Evolutionary conservation across 768 basidiomycete species (phyloP).

Genomic region (Hortiboletus campestris): DNA sequence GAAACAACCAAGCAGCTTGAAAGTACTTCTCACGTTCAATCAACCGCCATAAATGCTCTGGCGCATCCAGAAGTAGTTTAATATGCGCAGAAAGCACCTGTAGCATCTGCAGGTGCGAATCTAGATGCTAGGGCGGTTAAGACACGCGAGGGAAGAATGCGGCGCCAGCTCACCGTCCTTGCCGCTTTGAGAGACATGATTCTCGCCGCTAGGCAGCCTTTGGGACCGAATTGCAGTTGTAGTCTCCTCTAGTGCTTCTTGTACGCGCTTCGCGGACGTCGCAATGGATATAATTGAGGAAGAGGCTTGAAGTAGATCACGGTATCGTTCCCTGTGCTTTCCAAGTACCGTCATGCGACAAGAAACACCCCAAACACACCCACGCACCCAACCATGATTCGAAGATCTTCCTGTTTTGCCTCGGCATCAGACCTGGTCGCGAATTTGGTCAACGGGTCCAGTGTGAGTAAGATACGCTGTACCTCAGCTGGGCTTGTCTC

Average conservation of each 20-base stretch:
- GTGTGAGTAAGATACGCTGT: constrained; percentile 8
- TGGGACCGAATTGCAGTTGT: constrained; percentile 51
- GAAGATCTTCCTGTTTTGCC: constrained; percentile 82
- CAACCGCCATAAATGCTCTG: constrained; percentile 87
- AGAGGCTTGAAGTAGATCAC: constrained; percentile 82
- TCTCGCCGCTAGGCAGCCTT: constrained; percentile 43
- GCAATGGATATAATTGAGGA: constrained; percentile 80
- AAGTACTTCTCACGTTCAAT: constrained; percentile 79
- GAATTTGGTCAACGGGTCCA: constrained; percentile 3
- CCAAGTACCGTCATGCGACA: constrained; percentile 39
- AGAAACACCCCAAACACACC: not conserved
- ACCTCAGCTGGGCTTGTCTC: constrained; percentile 71
- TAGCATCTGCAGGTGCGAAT: constrained; percentile 63
- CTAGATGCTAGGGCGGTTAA: constrained; percentile 34
- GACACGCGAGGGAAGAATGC: not conserved
- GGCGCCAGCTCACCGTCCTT: constrained; percentile 42
- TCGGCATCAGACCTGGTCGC: constrained; percentile 69
- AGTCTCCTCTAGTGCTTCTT: constrained; percentile 62
- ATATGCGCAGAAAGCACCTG: constrained; percentile 84
- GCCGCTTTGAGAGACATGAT: constrained; percentile 34
- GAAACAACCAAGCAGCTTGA: constrained; percentile 84
- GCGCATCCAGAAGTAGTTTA: constrained; percentile 88
- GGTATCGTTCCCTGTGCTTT: constrained; percentile 84
- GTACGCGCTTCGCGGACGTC: constrained; percentile 62
- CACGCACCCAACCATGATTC: constrained; percentile 91